Evolutionary conservation across 2,329 filamentous ascomycete species (phyloP), one percentile per base, ranked within the genome.

Genomic region (Colletotrichum liriopes): DNA sequence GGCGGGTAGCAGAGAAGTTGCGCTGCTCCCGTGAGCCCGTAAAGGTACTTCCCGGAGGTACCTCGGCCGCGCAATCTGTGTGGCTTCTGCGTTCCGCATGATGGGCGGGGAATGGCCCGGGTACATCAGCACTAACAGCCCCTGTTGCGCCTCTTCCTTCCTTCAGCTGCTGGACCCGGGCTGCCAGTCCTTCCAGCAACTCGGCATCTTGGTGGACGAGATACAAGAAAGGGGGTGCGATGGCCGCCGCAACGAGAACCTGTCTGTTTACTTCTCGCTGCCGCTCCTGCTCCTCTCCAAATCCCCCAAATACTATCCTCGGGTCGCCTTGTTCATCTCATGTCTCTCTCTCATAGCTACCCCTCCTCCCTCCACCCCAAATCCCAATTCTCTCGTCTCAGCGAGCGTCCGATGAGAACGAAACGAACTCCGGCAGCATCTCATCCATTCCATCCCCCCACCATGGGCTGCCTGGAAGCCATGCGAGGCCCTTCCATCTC

Each of bases 251-350:
- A 37, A 37, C 8, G 35, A 11, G 8, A 49, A 7, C n/a, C n/a
- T 49, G 8, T 23, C n/a, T 5, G 11, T 7, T 23, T 49, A 12
- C 23, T 49, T 23, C n/a, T 23, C 9, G 12, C 14, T 49, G 45
- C 1, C 23, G n/a, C 9, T 20, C 35, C 7, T 2, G 5, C 35
- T 37, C 35, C 35, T 37, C 35, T 9, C 8, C 35, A 26, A 26
- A 26, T 37, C 35, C 35, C 8, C 35, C n/a, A 9, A 5, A 23
- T 23, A 12, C 3, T 23, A 4, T 11, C 35, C 35, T n/a, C 41
- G 39, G 47, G 37, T 20, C 18, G 14, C 37, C 67, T 60, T 55
- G 62, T 67, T 71, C 67, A 60, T 71, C 62, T 49, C 67, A 71
- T 67, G 29, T 71, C 62, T 55, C 47, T 23, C 23, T 26, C 23